Conservation (phyloP, 139 green algal species). For the Tetradesmus lagerheimii region DNA sequence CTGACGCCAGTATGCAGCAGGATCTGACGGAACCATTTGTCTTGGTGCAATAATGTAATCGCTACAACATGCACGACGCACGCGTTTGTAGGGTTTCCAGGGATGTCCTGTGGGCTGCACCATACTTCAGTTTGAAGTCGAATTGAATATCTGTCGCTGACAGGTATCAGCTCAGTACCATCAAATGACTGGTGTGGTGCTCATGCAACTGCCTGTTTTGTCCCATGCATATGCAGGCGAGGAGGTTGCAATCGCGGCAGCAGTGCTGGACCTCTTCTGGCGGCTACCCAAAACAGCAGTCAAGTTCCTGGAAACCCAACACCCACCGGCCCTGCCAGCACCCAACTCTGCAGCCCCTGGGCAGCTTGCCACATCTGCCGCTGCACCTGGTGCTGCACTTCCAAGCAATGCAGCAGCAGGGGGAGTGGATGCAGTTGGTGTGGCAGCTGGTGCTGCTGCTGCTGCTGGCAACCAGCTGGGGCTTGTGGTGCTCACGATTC, state of each 20-base stretch:
- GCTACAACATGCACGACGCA: too few species aligned
- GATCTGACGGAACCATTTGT: too few species aligned
- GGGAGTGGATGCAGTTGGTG: neutral
- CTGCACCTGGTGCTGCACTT: neutral
- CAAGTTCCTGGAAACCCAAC: constrained; percentile 91
- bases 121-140: too few species aligned
- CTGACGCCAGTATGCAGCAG: too few species aligned
- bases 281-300: constrained; percentile 86
- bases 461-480: constrained; percentile 59
- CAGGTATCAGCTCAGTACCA: too few species aligned
- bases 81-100: too few species aligned
- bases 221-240: constrained; percentile 64
- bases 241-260: constrained; percentile 88
- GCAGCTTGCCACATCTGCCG: neutral
- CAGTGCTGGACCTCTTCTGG: constrained; percentile 97
- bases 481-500: constrained; percentile 94
- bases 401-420: neutral
- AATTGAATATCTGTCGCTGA: too few species aligned
- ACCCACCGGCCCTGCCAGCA: neutral
- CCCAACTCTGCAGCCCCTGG: neutral
- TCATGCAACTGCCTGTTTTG: too few species aligned
- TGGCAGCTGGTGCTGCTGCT: neutral
- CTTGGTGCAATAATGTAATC: too few species aligned
- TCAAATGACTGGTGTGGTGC: too few species aligned
- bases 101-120: too few species aligned